phyloP scores from a whole-genome alignment of 345 rosid species.

The Gossypium thurberi region DNA sequence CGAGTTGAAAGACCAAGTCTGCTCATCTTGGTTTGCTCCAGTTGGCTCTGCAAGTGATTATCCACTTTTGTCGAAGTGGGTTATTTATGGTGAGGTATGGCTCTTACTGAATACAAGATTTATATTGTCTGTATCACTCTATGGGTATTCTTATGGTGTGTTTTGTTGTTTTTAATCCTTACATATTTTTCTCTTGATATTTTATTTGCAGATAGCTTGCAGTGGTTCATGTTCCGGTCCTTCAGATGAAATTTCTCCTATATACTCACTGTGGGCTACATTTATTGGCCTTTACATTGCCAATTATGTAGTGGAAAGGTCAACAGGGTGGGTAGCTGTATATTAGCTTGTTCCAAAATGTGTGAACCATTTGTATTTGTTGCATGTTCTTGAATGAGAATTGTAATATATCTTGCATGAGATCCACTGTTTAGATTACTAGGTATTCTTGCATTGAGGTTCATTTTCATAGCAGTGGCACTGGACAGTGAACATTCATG shows the following conservation, averaged over 20 bases:
- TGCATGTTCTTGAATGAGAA: background rate
- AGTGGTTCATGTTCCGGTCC: slow-evolving; percentile 58
- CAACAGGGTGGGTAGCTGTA: slow-evolving; percentile 75
- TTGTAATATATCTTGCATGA: background rate
- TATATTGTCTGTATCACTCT: background rate
- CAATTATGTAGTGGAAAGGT: slow-evolving; percentile 94
- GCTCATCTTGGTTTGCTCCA: slow-evolving; percentile 99
- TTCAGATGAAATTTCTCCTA: slow-evolving; percentile 93
- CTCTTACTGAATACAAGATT: background rate
- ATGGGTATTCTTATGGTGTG: background rate
- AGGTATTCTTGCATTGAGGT: background rate
- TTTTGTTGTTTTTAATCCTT: slow-evolving; percentile 14
- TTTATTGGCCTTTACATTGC: slow-evolving; percentile 98
- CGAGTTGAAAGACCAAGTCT: slow-evolving; percentile 90
- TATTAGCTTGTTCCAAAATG: slow-evolving; percentile 3
- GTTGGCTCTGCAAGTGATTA: slow-evolving; percentile 99
- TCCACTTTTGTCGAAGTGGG: slow-evolving; percentile 97
- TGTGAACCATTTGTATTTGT: background rate
- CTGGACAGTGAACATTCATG: background rate
- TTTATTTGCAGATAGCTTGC: slow-evolving; percentile 48
- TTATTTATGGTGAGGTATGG: slow-evolving; percentile 90
- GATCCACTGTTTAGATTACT: background rate
- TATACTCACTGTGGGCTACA: slow-evolving; percentile 98
- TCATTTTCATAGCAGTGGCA: background rate
- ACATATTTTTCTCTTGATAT: background rate